phyloP scores from a whole-genome alignment of 176 grass and related monocot genomes.

The Elaeis guineensis region DNA sequence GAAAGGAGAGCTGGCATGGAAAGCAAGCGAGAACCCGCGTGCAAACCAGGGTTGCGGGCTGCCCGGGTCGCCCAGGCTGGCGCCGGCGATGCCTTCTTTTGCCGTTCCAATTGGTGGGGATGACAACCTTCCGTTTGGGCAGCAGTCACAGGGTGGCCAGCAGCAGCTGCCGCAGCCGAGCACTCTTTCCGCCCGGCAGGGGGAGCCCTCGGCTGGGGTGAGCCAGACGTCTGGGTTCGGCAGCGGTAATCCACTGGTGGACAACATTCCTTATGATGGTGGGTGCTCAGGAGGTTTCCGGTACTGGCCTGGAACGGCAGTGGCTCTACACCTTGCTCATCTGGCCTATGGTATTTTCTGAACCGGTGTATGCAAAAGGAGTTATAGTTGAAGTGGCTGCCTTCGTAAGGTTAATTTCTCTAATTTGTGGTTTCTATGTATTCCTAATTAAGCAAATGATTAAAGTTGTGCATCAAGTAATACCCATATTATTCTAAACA shows the following conservation, averaged over 20 bases:
- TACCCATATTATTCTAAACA: too few species aligned
- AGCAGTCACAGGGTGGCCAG: slow-evolving; percentile 3
- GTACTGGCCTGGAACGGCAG: neutral
- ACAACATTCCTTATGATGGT: slow-evolving; percentile 80
- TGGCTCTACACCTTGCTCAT: neutral
- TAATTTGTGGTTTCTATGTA: too few species aligned
- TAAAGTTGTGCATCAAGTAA: too few species aligned
- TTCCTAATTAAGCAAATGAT: too few species aligned
- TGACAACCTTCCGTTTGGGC: slow-evolving; percentile 46
- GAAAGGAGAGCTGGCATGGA: slow-evolving; percentile 77
- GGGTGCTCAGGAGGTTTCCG: slow-evolving; percentile 18
- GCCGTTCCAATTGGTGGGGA: slow-evolving; percentile 47
- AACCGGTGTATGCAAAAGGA: too few species aligned
- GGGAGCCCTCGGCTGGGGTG: neutral
- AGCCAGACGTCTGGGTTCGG: slow-evolving; percentile 43
- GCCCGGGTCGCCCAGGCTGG: slow-evolving; percentile 50
- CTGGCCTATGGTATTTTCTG: too few species aligned
- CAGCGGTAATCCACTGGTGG: slow-evolving; percentile 45
- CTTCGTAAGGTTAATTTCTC: too few species aligned
- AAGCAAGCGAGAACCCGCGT: slow-evolving; percentile 53
- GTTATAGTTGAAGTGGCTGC: too few species aligned
- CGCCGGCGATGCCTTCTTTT: slow-evolving; percentile 45
- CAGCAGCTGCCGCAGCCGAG: slow-evolving; percentile 11
- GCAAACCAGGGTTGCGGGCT: slow-evolving; percentile 59
- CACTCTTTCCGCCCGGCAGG: neutral